These are phyloP conservation scores for Cryptosporidium ubiquitum DNA, from an alignment of 169 alveolate genomes.

Conservation along the genomic window DNA sequence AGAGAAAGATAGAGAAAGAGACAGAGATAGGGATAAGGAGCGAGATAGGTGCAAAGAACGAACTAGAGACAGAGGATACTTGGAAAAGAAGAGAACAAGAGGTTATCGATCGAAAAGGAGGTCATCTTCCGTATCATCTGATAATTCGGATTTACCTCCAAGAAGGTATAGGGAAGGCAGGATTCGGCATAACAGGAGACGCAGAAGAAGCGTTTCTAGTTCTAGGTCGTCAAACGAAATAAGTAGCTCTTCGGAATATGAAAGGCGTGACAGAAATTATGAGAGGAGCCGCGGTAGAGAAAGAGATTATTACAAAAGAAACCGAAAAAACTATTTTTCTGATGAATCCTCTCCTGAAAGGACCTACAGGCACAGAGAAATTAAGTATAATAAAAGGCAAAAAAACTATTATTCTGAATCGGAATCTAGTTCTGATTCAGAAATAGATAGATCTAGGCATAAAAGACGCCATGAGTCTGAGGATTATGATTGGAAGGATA, in stretches of 20 bases:
- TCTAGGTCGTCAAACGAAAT: slow-evolving; percentile 38
- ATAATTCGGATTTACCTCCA: slow-evolving; percentile 38
- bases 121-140: slow-evolving; percentile 63
- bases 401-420: slow-evolving; percentile 43
- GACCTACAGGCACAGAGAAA: not conserved
- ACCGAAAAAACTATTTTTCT: slow-evolving; percentile 23
- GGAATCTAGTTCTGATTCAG: slow-evolving; percentile 22
- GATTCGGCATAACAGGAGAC: slow-evolving; percentile 19
- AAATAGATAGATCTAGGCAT: slow-evolving; percentile 1
- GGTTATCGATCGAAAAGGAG: slow-evolving; percentile 51
- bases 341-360: slow-evolving; percentile 72
- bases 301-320: slow-evolving; percentile 27
- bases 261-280: slow-evolving; percentile 18
- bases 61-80: slow-evolving; percentile 25
- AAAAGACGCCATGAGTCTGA: slow-evolving; percentile 30
- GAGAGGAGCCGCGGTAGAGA: slow-evolving; percentile 47
- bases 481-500: slow-evolving; percentile 14
- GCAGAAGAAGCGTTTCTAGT: slow-evolving; percentile 17
- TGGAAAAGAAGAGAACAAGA: slow-evolving; percentile 7
- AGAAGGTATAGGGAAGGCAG: slow-evolving; percentile 40
- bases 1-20: slow-evolving; percentile 42
- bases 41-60: slow-evolving; percentile 32
- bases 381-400: slow-evolving; percentile 25
- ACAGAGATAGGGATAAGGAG: slow-evolving; percentile 29
- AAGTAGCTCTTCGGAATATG: slow-evolving; percentile 18